Conservation (phyloP, 257 asterid genomes). For the Lithospermum erythrorhizon region DNA sequence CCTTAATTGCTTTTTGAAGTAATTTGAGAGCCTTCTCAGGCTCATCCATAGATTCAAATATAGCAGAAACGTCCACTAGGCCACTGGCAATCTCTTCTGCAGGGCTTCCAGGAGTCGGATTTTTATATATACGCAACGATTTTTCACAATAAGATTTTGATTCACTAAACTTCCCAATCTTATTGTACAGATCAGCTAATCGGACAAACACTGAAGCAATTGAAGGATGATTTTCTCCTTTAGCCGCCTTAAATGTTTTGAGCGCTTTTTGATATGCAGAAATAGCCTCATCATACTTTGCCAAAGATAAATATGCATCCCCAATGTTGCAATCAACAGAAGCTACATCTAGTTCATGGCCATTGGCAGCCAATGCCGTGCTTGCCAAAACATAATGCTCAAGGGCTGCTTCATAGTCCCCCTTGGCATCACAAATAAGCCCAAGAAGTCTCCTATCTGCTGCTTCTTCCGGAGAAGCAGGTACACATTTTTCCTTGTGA, state of each 20-base stretch:
- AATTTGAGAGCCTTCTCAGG: slow-evolving; percentile 34
- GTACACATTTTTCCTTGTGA: slow-evolving; percentile 35
- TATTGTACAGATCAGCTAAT: slow-evolving; percentile 71
- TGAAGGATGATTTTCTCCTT: slow-evolving; percentile 63
- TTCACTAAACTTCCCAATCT: slow-evolving; percentile 64
- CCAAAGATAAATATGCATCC: slow-evolving; percentile 61
- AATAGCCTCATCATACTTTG: slow-evolving; percentile 70
- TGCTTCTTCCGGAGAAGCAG: slow-evolving; percentile 65
- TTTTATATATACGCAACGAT: slow-evolving; percentile 54
- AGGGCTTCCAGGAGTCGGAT: slow-evolving; percentile 37
- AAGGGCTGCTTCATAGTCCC: slow-evolving; percentile 67
- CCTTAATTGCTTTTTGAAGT: slow-evolving; percentile 35
- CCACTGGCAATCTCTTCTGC: slow-evolving; percentile 80
- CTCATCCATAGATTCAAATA: slow-evolving; percentile 40
- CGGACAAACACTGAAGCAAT: slow-evolving; percentile 76
- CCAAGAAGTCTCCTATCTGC: slow-evolving; percentile 85
- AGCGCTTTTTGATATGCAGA: slow-evolving; percentile 74
- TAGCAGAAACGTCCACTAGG: slow-evolving; percentile 47
- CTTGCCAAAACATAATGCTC: slow-evolving; percentile 89
- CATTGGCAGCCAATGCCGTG: slow-evolving; percentile 64
- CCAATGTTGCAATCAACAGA: slow-evolving; percentile 78
- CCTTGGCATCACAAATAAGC: slow-evolving; percentile 72
- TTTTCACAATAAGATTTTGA: slow-evolving; percentile 62
- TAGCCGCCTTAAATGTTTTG: slow-evolving; percentile 39
- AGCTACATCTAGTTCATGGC: slow-evolving; percentile 64